phyloP scores from a whole-genome alignment of 2,329 filamentous ascomycete genomes.

The Hortaea sp. region DNA sequence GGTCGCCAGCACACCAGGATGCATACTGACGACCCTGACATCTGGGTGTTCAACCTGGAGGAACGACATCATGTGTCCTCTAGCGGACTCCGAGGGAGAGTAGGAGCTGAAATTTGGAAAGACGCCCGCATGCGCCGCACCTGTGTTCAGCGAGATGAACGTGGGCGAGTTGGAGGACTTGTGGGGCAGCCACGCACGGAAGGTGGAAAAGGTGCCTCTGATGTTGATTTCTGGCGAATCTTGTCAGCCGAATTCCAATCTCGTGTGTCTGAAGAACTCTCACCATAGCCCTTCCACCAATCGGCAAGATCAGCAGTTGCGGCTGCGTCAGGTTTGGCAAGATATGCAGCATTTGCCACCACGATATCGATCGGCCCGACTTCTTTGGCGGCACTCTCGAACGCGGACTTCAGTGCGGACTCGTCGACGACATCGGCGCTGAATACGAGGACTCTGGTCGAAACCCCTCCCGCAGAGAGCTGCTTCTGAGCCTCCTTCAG shows the following conservation, averaged over 20 bases:
- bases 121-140: slow-evolving; percentile 9
- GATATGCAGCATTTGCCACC: slow-evolving; percentile 8
- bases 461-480: background rate
- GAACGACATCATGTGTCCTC: slow-evolving; percentile 27
- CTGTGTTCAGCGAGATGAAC: slow-evolving; percentile 8
- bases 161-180: background rate
- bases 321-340: background rate
- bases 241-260: background rate
- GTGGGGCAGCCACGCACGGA: slow-evolving; percentile 2
- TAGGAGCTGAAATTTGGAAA: slow-evolving; percentile 21
- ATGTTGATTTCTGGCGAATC: slow-evolving; percentile 7
- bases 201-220: slow-evolving; percentile 6
- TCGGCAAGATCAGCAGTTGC: slow-evolving; percentile 4
- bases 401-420: slow-evolving; percentile 1
- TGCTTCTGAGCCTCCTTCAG: background rate
- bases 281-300: slow-evolving; percentile 4
- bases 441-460: slow-evolving; percentile 3
- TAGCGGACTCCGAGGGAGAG: slow-evolving; percentile 27
- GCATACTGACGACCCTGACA: slow-evolving; percentile 29
- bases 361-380: slow-evolving; percentile 6
- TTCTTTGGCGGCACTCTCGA: slow-evolving; percentile 1
- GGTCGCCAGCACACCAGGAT: slow-evolving; percentile 34
- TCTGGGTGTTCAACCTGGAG: slow-evolving; percentile 28
- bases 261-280: background rate
- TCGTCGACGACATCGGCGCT: slow-evolving; percentile 10